Evolutionary conservation across 495 filamentous ascomycete genomes (phyloP).

Genomic region (Letharia columbiana): DNA sequence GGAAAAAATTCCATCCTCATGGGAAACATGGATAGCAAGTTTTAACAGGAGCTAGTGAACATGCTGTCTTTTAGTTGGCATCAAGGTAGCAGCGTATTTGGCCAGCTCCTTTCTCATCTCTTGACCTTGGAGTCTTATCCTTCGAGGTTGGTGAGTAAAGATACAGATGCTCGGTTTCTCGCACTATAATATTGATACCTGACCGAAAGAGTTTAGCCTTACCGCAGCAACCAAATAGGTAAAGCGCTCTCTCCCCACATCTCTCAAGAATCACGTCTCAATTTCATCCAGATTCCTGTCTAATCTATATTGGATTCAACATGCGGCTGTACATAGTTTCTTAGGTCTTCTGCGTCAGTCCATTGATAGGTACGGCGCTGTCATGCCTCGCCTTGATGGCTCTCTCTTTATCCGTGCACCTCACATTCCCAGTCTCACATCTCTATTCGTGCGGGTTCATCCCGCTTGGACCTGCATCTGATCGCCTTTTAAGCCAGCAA

Average conservation of each 20-base stretch:
- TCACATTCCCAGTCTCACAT: not conserved
- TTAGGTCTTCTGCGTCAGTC: not conserved
- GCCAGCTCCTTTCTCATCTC: not conserved
- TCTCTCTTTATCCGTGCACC: not conserved
- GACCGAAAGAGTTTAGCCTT: not conserved
- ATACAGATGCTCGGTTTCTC: not conserved
- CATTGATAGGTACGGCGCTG: not conserved
- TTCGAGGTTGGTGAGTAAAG: not conserved
- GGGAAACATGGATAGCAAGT: not conserved
- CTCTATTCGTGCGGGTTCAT: not conserved
- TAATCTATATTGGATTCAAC: no score
- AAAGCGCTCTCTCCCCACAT: not conserved
- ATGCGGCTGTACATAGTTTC: no score
- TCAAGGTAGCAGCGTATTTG: not conserved
- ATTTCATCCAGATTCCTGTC: no score
- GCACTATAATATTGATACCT: not conserved
- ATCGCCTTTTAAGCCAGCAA: not conserved
- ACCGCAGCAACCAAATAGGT: not conserved
- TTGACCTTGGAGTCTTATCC: not conserved
- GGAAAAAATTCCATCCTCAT: not conserved
- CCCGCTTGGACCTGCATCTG: not conserved
- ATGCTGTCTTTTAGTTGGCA: not conserved
- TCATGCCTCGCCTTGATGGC: not conserved
- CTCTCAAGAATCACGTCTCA: no score
- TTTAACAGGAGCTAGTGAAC: not conserved